Percentiles rank a stretch among this genome's conserved stretches.
Evolutionary conservation across 768 basidiomycete genomes (phyloP).

Genomic region (Russula foetens): DNA sequence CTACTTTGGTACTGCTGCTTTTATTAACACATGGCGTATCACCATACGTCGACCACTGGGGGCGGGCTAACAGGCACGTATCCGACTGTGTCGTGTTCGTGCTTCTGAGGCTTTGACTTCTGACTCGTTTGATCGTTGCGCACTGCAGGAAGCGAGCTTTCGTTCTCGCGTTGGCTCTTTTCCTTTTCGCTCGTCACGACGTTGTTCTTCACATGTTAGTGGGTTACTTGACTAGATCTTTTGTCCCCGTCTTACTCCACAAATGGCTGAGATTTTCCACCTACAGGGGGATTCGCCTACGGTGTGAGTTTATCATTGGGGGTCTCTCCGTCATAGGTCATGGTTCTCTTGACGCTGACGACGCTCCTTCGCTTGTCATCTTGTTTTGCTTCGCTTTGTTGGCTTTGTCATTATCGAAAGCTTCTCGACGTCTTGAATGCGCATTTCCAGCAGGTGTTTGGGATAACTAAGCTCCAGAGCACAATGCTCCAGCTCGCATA

Average conservation of each 20-base stretch:
- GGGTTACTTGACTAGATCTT: not conserved
- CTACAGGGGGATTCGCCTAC: conserved; percentile 59
- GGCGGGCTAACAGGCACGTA: not conserved
- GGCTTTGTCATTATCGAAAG: conserved; percentile 24
- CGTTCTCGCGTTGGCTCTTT: conserved; percentile 35
- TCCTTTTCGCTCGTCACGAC: conserved; percentile 65
- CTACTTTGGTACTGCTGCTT: not conserved
- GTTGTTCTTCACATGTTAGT: conserved; percentile 65
- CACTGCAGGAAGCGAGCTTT: conserved; percentile 12
- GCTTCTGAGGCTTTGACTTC: too few relatives aligned
- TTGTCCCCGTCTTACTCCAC: not conserved
- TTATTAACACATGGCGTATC: not conserved
- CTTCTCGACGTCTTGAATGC: conserved; percentile 62
- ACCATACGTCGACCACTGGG: not conserved
- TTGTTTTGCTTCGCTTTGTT: too few relatives aligned
- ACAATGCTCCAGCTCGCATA: conserved; percentile 71
- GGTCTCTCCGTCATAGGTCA: not conserved
- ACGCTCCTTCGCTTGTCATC: conserved; percentile 6
- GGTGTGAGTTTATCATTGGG: conserved; percentile 35
- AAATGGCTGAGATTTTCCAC: not conserved
- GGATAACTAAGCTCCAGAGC: conserved; percentile 60
- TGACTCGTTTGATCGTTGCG: too few relatives aligned
- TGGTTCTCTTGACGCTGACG: too few relatives aligned
- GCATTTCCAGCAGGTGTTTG: conserved; percentile 66
- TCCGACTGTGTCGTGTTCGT: too few relatives aligned